Percentiles rank a stretch among this genome's conserved stretches.
These are phyloP conservation scores for Lasiodiplodia hormozganensis DNA, from an alignment of 2,329 filamentous ascomycete species.

Conservation along the genomic window DNA sequence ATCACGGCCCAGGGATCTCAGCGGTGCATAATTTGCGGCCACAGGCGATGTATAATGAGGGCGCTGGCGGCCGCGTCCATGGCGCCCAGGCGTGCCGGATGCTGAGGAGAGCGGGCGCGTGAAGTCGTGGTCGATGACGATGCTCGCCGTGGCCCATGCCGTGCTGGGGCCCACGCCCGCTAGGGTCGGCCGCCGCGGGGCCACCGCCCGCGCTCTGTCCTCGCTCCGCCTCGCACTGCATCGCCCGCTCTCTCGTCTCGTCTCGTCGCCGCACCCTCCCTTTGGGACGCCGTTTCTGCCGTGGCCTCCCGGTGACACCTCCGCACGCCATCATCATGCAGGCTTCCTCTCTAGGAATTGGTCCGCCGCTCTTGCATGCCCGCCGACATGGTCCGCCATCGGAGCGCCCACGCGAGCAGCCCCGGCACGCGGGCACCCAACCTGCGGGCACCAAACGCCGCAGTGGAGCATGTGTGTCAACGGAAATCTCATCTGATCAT, in stretches of 20 bases:
- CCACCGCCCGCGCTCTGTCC: neutral
- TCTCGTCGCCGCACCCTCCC: neutral
- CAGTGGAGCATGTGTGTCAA: conserved; percentile 16
- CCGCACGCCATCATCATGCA: neutral
- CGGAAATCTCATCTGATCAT: conserved; percentile 30
- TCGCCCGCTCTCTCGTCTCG: neutral
- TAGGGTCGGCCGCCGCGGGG: neutral
- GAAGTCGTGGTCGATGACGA: conserved; percentile 26
- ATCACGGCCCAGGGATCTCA: conserved; percentile 6
- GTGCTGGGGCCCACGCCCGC: conserved; percentile 8
- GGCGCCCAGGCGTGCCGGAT: conserved; percentile 13
- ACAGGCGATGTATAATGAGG: conserved; percentile 23
- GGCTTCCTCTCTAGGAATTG: neutral
- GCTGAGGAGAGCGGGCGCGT: conserved; percentile 19
- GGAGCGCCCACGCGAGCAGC: conserved; percentile 2
- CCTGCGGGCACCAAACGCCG: neutral
- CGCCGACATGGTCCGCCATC: conserved; percentile 8
- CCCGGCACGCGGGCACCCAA: conserved; percentile 5
- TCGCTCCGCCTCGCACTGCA: neutral
- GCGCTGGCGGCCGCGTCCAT: conserved; percentile 12
- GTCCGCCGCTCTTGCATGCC: neutral
- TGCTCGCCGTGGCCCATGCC: conserved; percentile 18
- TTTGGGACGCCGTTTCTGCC: neutral
- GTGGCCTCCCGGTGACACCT: neutral
- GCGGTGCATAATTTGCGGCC: conserved; percentile 23